A percentile compares a stretch with the other conserved stretches of the same genome.
Conservation (phyloP, 2,329 filamentous ascomycete species). For the Colletotrichum tofieldiae region DNA sequence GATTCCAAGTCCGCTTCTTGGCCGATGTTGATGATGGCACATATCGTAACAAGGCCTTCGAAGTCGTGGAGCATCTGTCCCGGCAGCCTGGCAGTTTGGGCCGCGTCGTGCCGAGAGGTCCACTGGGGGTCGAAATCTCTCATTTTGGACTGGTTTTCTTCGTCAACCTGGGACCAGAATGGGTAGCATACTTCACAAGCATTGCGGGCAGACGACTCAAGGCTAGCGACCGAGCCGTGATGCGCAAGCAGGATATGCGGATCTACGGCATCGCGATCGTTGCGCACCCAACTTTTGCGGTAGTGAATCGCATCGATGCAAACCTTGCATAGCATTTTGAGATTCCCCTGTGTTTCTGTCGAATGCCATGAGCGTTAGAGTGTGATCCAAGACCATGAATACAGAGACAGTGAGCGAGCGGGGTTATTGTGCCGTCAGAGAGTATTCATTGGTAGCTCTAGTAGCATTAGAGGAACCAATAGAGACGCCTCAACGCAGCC, state of each 20-base stretch:
- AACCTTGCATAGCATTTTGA: neutral
- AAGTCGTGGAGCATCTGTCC: neutral
- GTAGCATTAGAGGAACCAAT: neutral
- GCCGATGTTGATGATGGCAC: constrained; percentile 6
- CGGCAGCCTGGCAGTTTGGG: neutral
- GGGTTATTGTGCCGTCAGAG: neutral
- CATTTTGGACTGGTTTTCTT: neutral
- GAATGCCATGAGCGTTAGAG: neutral
- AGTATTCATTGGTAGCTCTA: neutral
- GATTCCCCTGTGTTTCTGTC: neutral
- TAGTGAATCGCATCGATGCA: constrained; percentile 19
- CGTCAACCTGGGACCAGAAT: constrained; percentile 16
- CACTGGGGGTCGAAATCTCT: neutral
- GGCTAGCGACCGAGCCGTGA: constrained; percentile 17
- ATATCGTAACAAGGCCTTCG: constrained; percentile 9
- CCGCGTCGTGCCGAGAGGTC: neutral
- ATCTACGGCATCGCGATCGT: neutral
- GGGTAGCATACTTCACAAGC: constrained; percentile 21
- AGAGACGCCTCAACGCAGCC: neutral
- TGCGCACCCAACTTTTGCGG: constrained; percentile 15
- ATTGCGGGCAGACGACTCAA: constrained; percentile 6
- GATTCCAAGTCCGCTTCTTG: neutral
- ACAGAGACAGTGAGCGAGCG: neutral
- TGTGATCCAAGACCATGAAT: no score
- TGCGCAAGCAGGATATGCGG: constrained; percentile 9